A percentile compares a stretch with the other conserved stretches of the same genome.
Evolutionary conservation across 805 yeast species (phyloP).

Genomic region (Candida oleophila): DNA sequence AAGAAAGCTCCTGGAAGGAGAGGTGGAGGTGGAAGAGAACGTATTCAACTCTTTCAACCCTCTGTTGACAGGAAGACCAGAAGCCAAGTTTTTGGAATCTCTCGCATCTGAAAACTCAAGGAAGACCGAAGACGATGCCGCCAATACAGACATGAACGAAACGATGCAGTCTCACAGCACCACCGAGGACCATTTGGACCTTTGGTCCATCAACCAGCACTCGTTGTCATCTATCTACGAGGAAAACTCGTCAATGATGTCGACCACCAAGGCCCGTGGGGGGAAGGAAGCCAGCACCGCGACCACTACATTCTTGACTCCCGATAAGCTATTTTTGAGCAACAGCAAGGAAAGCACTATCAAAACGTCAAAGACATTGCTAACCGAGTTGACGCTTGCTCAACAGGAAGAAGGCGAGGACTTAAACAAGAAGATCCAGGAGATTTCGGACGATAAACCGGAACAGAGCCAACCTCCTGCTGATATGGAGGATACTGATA

Average conservation of each 20-base stretch:
- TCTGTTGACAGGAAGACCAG: constrained; percentile 10
- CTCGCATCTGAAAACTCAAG: constrained; percentile 5
- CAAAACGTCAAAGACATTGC: background rate
- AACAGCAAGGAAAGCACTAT: background rate
- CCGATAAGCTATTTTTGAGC: constrained; percentile 22
- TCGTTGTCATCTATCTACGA: constrained; percentile 27
- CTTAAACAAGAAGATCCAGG: background rate
- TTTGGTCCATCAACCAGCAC: constrained; percentile 27
- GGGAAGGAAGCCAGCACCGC: constrained; percentile 5
- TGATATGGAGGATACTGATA: background rate
- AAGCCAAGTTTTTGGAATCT: constrained; percentile 17
- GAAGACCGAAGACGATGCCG: background rate
- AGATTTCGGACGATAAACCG: background rate
- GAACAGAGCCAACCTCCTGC: background rate
- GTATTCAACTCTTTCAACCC: constrained; percentile 17
- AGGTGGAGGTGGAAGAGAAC: constrained; percentile 7
- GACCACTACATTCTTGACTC: constrained; percentile 29
- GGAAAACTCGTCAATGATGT: constrained; percentile 7
- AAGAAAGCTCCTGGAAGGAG: constrained; percentile 4
- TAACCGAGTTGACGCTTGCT: constrained; percentile 6
- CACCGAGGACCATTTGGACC: constrained; percentile 18
- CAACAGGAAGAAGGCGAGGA: constrained; percentile 14
- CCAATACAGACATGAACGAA: constrained; percentile 2
- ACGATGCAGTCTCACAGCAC: constrained; percentile 3
- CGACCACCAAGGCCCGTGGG: background rate